Conservation (phyloP, 495 filamentous ascomycete genomes). For the Echria macrotheca region DNA sequence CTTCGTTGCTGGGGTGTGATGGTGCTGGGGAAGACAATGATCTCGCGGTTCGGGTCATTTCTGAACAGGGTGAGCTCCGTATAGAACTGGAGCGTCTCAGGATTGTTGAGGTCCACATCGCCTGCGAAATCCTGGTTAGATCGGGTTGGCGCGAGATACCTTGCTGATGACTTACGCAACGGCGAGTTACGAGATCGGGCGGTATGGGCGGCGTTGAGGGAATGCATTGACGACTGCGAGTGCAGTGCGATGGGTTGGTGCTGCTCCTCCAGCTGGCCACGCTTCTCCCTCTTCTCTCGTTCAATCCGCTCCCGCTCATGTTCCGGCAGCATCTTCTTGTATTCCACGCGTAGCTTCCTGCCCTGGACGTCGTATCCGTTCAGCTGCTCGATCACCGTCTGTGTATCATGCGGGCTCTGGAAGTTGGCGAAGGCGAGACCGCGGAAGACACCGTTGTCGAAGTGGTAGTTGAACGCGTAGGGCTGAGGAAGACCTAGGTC, state of each 20-base stretch:
- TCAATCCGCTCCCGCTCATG: constrained; percentile 95
- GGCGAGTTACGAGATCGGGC: constrained; percentile 32
- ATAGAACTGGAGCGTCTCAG: constrained; percentile 78
- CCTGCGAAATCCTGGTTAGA: constrained; percentile 19
- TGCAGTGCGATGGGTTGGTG: constrained; percentile 71
- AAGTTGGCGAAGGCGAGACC: constrained; percentile 98
- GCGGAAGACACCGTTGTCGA: constrained; percentile 95
- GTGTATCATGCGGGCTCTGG: constrained; percentile 89
- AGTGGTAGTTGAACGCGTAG: constrained; percentile 99
- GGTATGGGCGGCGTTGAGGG: constrained; percentile 54
- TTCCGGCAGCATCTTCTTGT: constrained; percentile 98
- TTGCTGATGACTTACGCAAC: constrained; percentile 26
- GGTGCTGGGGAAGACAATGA: constrained; percentile 72
- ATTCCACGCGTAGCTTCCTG: constrained; percentile 89
- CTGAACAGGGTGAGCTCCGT: constrained; percentile 85
- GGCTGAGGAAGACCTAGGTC: constrained; percentile 84
- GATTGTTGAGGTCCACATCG: constrained; percentile 91
- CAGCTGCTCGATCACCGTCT: constrained; percentile 79
- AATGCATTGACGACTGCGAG: constrained; percentile 77
- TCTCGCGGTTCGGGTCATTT: constrained; percentile 68
- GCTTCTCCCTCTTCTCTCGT: constrained; percentile 91
- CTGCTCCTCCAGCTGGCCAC: constrained; percentile 94
- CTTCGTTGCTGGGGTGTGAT: constrained; percentile 79
- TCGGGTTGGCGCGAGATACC: constrained; percentile 24
- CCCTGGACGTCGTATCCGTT: constrained; percentile 96